Base-by-base conservation (phyloP, 305 asterid species). In the Coffea humblotiana region DNA sequence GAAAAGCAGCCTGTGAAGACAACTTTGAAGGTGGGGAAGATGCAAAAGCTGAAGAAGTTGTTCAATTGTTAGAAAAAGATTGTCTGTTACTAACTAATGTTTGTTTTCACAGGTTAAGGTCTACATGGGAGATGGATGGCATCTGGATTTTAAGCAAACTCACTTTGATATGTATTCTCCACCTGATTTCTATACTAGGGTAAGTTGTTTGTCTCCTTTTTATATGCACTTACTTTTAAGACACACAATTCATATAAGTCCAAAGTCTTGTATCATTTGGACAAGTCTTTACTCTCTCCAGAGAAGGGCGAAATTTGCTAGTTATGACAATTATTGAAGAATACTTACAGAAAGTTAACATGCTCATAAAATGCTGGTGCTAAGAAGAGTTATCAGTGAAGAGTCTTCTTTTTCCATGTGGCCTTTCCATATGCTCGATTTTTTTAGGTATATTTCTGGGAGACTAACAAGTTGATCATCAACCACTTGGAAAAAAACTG, bases 81-180 rank as follows among this genome's bases (percentile, higher is more conserved):
- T 47, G 76, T 73, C 52, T 54, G 82, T 83, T 60, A 77, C 29
- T 54, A 25, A 63, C 48, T 71, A 61, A 65, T 70, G 10, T 72
- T 71, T 47, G 64, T 75, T 67, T 25, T 79, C 63, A 81, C 87
- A 94, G 97, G 97, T 92, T 73, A 94, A 88, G 83, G 90, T 92
- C 70, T 94, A 91, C 86, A 88, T 86, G 93, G 98, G 98, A 77
- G 95, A 91, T 76, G 98, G 98, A 77, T 94, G 98, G 98, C 97
- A 90, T 83, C 79, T 90, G 91, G 98, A 92, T 79, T 94, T 94
- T 67, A 89, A 87, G 84, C 96, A 87, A 82, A 94, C 97, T 43
- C 98, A 94, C 89, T 94, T 94, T 23, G 98, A 94, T 76, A 12
- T 68, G 71, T 92, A 90, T 77, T 94, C 98, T 1, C 98, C 98